phyloP scores from a whole-genome alignment of 495 filamentous ascomycete genomes.

The Daldinia concentrica region DNA sequence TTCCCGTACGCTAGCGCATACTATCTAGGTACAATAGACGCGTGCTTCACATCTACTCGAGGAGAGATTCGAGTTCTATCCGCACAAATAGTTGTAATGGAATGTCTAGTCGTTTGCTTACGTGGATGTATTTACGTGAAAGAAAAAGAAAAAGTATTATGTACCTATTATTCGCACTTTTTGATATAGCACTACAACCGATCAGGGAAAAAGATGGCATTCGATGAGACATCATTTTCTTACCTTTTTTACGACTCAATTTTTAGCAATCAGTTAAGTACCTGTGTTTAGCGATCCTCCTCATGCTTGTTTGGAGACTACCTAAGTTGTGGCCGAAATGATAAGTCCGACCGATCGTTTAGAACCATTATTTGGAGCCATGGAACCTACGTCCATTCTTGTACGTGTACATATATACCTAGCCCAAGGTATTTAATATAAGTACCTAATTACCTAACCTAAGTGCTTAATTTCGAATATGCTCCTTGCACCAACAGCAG shows the following conservation, averaged over 20 bases:
- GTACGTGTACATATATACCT: not conserved
- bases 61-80: not conserved
- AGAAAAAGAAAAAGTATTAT: not conserved
- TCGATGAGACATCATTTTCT: conserved; percentile 19
- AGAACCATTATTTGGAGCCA: not conserved
- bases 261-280: not conserved
- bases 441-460: not conserved
- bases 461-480: conserved; percentile 5
- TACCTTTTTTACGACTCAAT: conserved; percentile 10
- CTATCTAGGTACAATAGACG: not conserved
- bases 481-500: not conserved
- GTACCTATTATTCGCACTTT: not conserved
- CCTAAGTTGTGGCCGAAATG: no score
- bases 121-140: not conserved
- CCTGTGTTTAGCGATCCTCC: not conserved
- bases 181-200: not conserved
- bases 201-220: conserved; percentile 5
- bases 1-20: not conserved
- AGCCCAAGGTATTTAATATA: no score
- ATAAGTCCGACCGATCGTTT: not conserved
- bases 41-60: not conserved
- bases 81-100: not conserved
- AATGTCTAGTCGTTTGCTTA: not conserved
- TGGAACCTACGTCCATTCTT: not conserved
- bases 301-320: not conserved